Conservation (phyloP, 345 rosid species). For the Citrus australasica region DNA sequence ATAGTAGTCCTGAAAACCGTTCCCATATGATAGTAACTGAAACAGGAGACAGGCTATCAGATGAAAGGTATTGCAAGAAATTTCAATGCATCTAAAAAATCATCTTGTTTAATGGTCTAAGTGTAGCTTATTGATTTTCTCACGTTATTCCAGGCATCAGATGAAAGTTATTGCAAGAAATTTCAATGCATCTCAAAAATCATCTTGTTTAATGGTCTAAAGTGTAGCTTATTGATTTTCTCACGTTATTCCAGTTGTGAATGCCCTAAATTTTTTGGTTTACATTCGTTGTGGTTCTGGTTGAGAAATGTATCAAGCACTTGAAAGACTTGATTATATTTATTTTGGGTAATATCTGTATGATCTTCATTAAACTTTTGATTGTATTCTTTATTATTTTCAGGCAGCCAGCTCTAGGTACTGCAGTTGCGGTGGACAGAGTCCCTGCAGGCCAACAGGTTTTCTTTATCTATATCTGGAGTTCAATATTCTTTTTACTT, state of each 20-base stretch:
- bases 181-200: slow-evolving; percentile 3
- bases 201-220: not conserved
- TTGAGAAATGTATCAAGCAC: slow-evolving; percentile 7
- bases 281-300: not conserved
- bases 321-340: not conserved
- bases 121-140: not conserved
- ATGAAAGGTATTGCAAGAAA: slow-evolving; percentile 47
- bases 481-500: not conserved
- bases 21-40: slow-evolving; percentile 9
- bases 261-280: not conserved
- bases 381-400: slow-evolving; percentile 3
- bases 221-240: not conserved
- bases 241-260: not conserved
- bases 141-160: not conserved
- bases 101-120: not conserved
- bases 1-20: slow-evolving; percentile 33
- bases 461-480: not conserved
- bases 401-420: slow-evolving; percentile 31
- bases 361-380: not conserved
- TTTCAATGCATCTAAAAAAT: slow-evolving; percentile 4
- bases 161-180: slow-evolving; percentile 13
- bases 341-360: not conserved
- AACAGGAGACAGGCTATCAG: slow-evolving; percentile 31
- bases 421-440: slow-evolving; percentile 29
- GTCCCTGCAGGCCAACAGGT: slow-evolving; percentile 46